These are phyloP conservation scores for Wickerhamomyces hampshirensis DNA, from an alignment of 805 yeast species.

Conservation along the genomic window DNA sequence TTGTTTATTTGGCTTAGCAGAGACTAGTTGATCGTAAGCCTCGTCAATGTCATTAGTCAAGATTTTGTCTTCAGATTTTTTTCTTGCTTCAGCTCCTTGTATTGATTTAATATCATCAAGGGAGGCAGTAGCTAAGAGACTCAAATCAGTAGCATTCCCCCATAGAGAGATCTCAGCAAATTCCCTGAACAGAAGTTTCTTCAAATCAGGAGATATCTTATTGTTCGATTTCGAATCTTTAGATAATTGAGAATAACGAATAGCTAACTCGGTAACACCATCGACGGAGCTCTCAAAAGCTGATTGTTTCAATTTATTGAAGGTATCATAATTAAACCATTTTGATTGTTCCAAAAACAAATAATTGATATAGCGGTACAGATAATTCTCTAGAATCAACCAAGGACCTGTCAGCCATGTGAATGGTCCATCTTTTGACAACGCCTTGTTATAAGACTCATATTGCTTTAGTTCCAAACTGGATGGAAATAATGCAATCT, in stretches of 20 bases:
- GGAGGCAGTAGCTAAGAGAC: slow-evolving; percentile 82
- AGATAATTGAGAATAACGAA: slow-evolving; percentile 46
- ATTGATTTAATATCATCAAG: slow-evolving; percentile 84
- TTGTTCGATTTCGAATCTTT: slow-evolving; percentile 18
- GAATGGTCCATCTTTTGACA: slow-evolving; percentile 28
- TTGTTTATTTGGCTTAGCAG: slow-evolving; percentile 14
- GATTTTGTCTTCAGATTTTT: slow-evolving; percentile 73
- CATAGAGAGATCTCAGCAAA: slow-evolving; percentile 85
- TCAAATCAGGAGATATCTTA: slow-evolving; percentile 34
- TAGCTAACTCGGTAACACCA: slow-evolving; percentile 81
- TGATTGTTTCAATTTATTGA: slow-evolving; percentile 60
- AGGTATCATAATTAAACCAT: slow-evolving; percentile 63
- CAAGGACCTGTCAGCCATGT: slow-evolving; percentile 89
- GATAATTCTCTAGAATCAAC: slow-evolving; percentile 80
- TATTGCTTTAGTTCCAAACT: slow-evolving; percentile 37
- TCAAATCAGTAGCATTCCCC: slow-evolving; percentile 98
- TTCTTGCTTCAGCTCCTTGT: slow-evolving; percentile 87
- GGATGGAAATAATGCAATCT: slow-evolving; percentile 40
- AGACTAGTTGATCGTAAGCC: slow-evolving; percentile 54
- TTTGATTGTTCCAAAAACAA: slow-evolving; percentile 34
- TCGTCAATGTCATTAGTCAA: slow-evolving; percentile 65
- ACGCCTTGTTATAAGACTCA: slow-evolving; percentile 53
- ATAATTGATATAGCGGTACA: slow-evolving; percentile 63
- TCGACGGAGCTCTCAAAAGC: slow-evolving; percentile 69
- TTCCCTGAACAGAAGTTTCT: slow-evolving; percentile 67